Evolutionary conservation across 148 eudicot genomes (phyloP).

Genomic region (Vaccinium darrowii): DNA sequence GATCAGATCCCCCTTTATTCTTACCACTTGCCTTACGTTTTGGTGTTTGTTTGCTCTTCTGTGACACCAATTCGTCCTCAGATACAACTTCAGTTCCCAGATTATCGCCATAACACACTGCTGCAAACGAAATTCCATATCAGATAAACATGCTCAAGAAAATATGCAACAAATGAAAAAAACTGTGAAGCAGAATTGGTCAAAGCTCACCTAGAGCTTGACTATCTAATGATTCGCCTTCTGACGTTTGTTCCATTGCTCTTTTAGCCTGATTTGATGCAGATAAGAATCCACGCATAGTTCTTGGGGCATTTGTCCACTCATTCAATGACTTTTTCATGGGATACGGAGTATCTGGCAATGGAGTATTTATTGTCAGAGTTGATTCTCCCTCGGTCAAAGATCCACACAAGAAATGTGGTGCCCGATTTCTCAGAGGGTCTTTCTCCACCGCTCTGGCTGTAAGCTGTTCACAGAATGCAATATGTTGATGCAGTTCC

Average conservation of each 20-base stretch:
- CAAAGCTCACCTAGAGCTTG: conserved; percentile 42
- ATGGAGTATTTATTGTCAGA: conserved; percentile 45
- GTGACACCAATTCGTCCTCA: conserved; percentile 22
- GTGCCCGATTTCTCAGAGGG: conserved; percentile 55
- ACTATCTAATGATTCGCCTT: conserved; percentile 35
- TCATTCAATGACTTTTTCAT: conserved; percentile 55
- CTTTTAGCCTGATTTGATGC: conserved; percentile 44
- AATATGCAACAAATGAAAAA: background rate
- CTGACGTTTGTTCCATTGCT: conserved; percentile 35
- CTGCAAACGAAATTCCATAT: conserved; percentile 34
- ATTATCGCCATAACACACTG: conserved; percentile 46
- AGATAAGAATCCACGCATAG: conserved; percentile 43
- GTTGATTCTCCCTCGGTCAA: conserved; percentile 50
- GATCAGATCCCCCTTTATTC: conserved; percentile 23
- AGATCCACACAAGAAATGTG: conserved; percentile 82
- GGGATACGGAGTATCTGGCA: conserved; percentile 41
- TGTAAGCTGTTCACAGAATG: conserved; percentile 51
- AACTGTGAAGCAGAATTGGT: background rate
- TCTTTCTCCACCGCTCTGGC: conserved; percentile 66
- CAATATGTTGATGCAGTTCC: background rate
- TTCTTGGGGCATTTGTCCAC: conserved; percentile 54
- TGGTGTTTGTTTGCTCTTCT: conserved; percentile 19
- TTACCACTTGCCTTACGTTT: conserved; percentile 25
- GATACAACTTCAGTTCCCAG: conserved; percentile 24
- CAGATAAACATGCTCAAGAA: conserved; percentile 3